Evolutionary conservation across 2,329 filamentous ascomycete genomes (phyloP).

Genomic region (Penicillium sp.): DNA sequence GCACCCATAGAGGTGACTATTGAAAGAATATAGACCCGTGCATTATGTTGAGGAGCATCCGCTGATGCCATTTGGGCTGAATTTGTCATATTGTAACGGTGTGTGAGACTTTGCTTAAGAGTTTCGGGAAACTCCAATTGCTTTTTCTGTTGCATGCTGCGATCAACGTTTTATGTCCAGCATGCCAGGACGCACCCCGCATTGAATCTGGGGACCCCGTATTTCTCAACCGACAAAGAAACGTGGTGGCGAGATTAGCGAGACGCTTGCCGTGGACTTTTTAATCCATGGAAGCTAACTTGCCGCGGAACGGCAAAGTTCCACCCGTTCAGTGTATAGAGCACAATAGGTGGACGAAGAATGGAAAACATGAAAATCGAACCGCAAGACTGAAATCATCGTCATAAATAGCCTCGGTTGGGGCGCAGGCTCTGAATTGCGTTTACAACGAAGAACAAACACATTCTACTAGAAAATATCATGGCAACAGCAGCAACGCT

Average conservation of each 20-base stretch:
- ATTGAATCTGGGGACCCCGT: not conserved
- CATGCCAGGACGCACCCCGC: not conserved
- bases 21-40: constrained; percentile 12
- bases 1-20: constrained; percentile 15
- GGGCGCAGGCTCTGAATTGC: not conserved
- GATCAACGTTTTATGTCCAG: not conserved
- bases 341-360: not conserved
- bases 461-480: not conserved
- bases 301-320: not conserved
- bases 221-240: not conserved
- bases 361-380: not conserved
- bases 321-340: not conserved
- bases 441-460: not conserved
- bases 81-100: not conserved
- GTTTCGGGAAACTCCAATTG: not conserved
- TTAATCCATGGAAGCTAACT: not conserved
- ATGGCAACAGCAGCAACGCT: not conserved
- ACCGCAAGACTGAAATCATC: not conserved
- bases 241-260: not conserved
- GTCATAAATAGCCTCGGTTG: not conserved
- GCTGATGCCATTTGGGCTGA: not conserved
- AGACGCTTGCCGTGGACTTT: not conserved
- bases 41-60: constrained; percentile 1
- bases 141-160: not conserved
- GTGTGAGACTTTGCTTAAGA: not conserved